Base-by-base conservation (phyloP, 2,329 filamentous ascomycete species). In the Penicillium sp. region DNA sequence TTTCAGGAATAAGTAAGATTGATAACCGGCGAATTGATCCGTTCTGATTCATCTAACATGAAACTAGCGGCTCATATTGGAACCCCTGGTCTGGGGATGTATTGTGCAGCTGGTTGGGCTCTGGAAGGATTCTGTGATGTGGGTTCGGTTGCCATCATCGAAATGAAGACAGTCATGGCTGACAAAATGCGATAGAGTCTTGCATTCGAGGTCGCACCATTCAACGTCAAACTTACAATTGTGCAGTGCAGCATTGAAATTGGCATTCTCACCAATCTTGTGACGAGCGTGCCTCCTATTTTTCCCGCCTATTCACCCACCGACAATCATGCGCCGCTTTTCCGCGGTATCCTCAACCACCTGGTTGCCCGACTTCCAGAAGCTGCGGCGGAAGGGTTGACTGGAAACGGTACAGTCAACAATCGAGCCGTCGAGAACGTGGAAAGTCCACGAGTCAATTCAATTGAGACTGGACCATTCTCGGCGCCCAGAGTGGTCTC, bases 171-270 rank as follows among this genome's bases (percentile, higher is more conserved):
- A 26, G 28, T 45, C 49, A 55, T 40, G 61, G 45, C 46, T 43
- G 39, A 49, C n/a, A 25, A 11, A 7, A 2, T 26, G 24, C 18
- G 13, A 2, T 51, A 78, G 75, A 82, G 88, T 50, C 78, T 98
- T 25, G 90, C 91, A 1, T 98, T 96, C 70, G 93, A 98, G 70
- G 86, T 98, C 54, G 87, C 91, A 0, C 93, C 93, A 0, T 97
- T 97, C 75, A 96, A 96, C 71, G 83, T 97, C 73, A 95, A 91
- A 69, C 82, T 97, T 68, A 96, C 90, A 36, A 90, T 97, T 57
- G 85, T 98, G 39, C 91, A 98, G 74, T 90, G 90, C 26, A 94
- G 90, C 69, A 89, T 95, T 72, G 91, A 97, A 73, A 88, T 95
- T 52, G 83, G 86, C 55, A 83, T 89, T 29, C 77, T 97, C 48